Base-by-base conservation (phyloP, 306 rosid species). In the Albizia julibrissin region DNA sequence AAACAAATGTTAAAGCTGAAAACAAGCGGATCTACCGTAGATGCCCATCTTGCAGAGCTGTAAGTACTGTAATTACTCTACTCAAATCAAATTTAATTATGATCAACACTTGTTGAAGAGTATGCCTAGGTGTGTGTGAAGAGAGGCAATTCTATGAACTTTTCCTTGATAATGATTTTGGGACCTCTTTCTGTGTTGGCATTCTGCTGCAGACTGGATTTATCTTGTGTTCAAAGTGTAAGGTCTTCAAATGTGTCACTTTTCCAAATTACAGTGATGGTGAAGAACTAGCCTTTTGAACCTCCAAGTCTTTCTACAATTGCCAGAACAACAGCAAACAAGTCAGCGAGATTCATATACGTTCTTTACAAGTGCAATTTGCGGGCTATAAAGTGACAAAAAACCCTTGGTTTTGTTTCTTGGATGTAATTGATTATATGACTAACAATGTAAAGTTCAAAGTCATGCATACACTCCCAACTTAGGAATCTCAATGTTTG, bases 31-130 rank as follows among this genome's bases (percentile, higher is more conserved):
- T 88, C 46, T 93, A 93, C 82, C 94, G 94, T 18, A 89, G 99
- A 47, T 96, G 99, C 47, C 99, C 97, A 15, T 77, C 97, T 62
- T 96, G 99, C 87, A 87, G 90, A 92, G 97, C 98, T 56, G 97
- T 92, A 85, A 89, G 92, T 87, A 11, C 42, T 39, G 15, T 59
- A 24, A 40, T 10, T 67, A 5, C 61, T 52, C 18, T 19, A 59
- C 74, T 77, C 33, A 6, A 29, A 33, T 22, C 69, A 72, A 61
- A 4, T 26, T 40, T 37, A 26, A 40, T 68, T 16, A 42, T 56
- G 49, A 37, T 37, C 40, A 34, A 37, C 24, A 26, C 56, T 59
- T 76, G 39, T n/a, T 7, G 3, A 40, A 71, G 14, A 59, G 67
- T 21, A 9, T 33, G 7, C 16, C 24, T 58, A 6, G 13, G 34